Evolutionary conservation across 768 basidiomycete species (phyloP).

Genomic region (Pisolithus sp.): DNA sequence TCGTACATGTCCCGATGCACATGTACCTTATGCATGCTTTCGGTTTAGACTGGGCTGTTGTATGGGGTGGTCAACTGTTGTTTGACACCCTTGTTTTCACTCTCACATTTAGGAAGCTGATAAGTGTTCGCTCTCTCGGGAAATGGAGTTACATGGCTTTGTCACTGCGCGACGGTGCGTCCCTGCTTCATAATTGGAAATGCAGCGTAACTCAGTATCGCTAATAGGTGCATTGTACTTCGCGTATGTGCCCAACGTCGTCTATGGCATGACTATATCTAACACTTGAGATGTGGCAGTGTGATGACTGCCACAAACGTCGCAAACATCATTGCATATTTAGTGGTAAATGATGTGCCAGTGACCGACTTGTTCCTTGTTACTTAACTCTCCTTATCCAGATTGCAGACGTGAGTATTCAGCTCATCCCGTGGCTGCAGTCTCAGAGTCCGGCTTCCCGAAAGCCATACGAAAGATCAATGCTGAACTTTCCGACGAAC

Average conservation of each 20-base stretch:
- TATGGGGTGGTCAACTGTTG: conserved; percentile 8
- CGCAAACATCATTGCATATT: not conserved
- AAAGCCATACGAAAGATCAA: too few species aligned
- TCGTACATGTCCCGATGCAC: too few species aligned
- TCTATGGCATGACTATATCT: not conserved
- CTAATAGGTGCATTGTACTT: not conserved
- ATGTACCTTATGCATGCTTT: not conserved
- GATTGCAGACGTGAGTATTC: too few species aligned
- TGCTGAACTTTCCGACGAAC: too few species aligned
- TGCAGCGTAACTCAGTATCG: not conserved
- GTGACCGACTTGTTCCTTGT: too few species aligned
- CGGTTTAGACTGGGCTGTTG: not conserved
- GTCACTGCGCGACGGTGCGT: not conserved
- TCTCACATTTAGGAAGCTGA: conserved; percentile 6
- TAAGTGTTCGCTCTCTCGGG: not conserved
- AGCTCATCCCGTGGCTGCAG: too few species aligned
- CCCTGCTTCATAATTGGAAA: not conserved
- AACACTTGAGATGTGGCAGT: not conserved
- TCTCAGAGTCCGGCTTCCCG: too few species aligned
- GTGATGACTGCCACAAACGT: not conserved
- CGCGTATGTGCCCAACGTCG: not conserved
- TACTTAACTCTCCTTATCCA: too few species aligned
- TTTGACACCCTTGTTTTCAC: conserved; percentile 15
- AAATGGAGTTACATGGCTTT: not conserved
- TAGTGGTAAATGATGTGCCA: not conserved